Conservation (phyloP, 169 alveolate species). For the Plasmodium reichenowi region DNA sequence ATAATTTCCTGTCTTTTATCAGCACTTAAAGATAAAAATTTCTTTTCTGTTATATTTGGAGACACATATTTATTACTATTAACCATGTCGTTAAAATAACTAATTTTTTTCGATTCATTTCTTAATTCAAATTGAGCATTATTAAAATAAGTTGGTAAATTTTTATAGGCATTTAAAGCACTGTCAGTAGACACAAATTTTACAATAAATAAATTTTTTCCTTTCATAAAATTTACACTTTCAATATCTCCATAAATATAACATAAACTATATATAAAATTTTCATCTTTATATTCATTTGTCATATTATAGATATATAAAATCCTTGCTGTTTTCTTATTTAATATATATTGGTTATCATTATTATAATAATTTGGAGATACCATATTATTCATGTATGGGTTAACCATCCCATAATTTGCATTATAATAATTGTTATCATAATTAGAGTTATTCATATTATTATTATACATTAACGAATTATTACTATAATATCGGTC, state of each 20-base stretch:
- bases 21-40: conserved; percentile 52
- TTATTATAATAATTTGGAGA: conserved; percentile 9
- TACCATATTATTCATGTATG: neutral
- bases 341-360: conserved; percentile 39
- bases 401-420: conserved; percentile 13
- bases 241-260: conserved; percentile 66
- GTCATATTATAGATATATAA: conserved; percentile 58
- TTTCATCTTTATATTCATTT: conserved; percentile 43
- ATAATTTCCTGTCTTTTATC: conserved; percentile 56
- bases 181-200: conserved; percentile 41
- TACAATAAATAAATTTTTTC: conserved; percentile 55
- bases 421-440: conserved; percentile 3
- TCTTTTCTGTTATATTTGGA: conserved; percentile 51
- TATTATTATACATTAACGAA: neutral
- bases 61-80: conserved; percentile 68
- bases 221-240: conserved; percentile 63
- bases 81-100: conserved; percentile 58
- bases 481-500: neutral
- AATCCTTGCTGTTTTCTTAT: conserved; percentile 55
- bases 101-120: conserved; percentile 70
- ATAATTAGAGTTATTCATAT: conserved; percentile 13
- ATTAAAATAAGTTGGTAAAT: conserved; percentile 58
- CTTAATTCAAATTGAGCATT: conserved; percentile 36
- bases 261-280: conserved; percentile 70
- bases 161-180: conserved; percentile 61